Evolutionary conservation across 1,284 basidiomycete genomes (phyloP), one percentile per base, ranked within the genome.

Genomic region (Schizopora paradoxa): DNA sequence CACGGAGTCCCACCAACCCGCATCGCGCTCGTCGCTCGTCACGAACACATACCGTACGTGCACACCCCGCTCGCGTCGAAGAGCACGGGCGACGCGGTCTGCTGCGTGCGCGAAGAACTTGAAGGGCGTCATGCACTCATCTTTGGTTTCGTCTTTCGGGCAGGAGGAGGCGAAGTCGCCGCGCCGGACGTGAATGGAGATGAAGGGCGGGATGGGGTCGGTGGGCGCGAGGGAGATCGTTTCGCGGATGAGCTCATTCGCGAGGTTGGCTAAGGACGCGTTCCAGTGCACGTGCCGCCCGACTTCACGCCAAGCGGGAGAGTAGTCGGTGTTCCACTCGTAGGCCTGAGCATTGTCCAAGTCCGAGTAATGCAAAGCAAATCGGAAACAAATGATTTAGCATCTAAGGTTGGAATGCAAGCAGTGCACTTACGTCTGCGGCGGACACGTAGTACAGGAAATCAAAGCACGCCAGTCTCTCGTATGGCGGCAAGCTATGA

Each of bases 1-100:
- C 6, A 86, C 77, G 27, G 72, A 72, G 25, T 70, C 65, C 81
- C 85, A 86, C 82, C 83, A 87, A 10, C 64, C 67, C 6, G 67
- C 59, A 56, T 86, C 72, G 43, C 62, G 57, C 61, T 88, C 85
- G 57, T 88, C 85, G 52, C 79, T 84, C 10, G 82, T 86, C 67
- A 87, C 73, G 48, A 88, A 68, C 32, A 87, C 78, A 26, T 23
- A 35, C 33, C 14, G 10, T 35, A 16, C 33, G 22, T 3, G 33
- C 18, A 35, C 22, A 35, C 33, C 22, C 33, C 14, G 33, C 38
- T 25, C 43, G 18, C 7, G 33, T 2, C 3, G 33, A 22, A 22
- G 22, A 7, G 14, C 14, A 10, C 18, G 22, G 10, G 14, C 33
- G 18, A 3, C 33, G 18, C 33, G 22, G n/a, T n/a, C n/a, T n/a